Evolutionary conservation across 148 eudicot species (phyloP).

Genomic region (Arbutus unedo): DNA sequence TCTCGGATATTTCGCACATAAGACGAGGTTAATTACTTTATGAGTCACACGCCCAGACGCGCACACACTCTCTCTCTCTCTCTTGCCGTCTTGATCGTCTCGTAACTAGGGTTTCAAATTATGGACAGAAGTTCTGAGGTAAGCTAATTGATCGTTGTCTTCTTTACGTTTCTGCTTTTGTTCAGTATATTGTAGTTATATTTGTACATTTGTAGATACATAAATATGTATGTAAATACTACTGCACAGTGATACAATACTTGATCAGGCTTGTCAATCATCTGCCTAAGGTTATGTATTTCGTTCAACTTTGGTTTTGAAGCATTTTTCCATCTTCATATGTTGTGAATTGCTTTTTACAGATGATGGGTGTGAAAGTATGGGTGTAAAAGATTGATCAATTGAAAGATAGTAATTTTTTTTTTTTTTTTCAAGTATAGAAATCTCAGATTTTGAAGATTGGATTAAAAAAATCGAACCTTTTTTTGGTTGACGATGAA

Average conservation of each 20-base stretch:
- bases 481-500: no score
- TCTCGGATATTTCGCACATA: no score
- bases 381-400: background rate
- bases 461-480: no score
- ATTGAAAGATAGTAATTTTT: background rate
- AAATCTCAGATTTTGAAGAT: no score
- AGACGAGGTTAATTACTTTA: no score
- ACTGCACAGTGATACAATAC: background rate
- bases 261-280: no score
- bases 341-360: background rate
- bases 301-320: background rate
- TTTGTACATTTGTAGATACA: background rate
- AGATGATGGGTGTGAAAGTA: background rate
- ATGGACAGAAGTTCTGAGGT: background rate
- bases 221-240: no score
- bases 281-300: no score
- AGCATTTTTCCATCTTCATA: background rate
- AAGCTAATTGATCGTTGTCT: background rate
- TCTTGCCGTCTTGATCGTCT: constrained; percentile 1
- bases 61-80: background rate
- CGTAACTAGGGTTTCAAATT: background rate
- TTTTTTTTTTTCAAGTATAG: background rate
- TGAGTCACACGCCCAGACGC: no score
- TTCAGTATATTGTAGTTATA: background rate
- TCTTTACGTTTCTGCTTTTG: background rate